Evolutionary conservation across 2,329 filamentous ascomycete species (phyloP).

Genomic region (Plectosphaerella cucumerina): DNA sequence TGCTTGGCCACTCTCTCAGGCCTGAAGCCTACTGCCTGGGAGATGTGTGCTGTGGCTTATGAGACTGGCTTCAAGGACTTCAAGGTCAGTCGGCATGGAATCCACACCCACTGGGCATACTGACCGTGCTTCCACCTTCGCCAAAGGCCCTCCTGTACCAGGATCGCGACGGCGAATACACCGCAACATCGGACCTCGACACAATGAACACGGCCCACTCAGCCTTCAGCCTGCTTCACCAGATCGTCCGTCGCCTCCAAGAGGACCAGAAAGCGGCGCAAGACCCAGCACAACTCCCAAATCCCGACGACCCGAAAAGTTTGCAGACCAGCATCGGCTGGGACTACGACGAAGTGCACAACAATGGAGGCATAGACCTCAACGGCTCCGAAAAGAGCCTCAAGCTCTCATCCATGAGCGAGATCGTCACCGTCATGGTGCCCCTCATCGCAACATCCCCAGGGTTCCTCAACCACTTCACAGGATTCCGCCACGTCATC

Average conservation of each 20-base stretch:
- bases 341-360: background rate
- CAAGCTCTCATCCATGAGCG: constrained; percentile 7
- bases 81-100: constrained; percentile 5
- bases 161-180: constrained; percentile 10
- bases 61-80: constrained; percentile 13
- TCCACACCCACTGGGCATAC: background rate
- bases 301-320: background rate
- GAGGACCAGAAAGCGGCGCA: background rate
- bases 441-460: constrained; percentile 10
- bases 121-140: background rate
- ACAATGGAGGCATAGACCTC: background rate
- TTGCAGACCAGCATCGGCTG: no score
- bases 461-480: constrained; percentile 5
- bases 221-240: constrained; percentile 7
- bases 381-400: background rate
- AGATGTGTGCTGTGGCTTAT: constrained; percentile 12
- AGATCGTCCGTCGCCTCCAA: background rate
- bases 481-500: constrained; percentile 8
- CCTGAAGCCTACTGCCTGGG: background rate
- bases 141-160: constrained; percentile 12
- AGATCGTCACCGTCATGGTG: constrained; percentile 13
- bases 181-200: constrained; percentile 8
- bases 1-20: no score
- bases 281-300: background rate
- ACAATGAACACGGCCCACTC: constrained; percentile 7